Evolutionary conservation across 1,284 basidiomycete genomes (phyloP).

Genomic region (Ganoderma sinense): DNA sequence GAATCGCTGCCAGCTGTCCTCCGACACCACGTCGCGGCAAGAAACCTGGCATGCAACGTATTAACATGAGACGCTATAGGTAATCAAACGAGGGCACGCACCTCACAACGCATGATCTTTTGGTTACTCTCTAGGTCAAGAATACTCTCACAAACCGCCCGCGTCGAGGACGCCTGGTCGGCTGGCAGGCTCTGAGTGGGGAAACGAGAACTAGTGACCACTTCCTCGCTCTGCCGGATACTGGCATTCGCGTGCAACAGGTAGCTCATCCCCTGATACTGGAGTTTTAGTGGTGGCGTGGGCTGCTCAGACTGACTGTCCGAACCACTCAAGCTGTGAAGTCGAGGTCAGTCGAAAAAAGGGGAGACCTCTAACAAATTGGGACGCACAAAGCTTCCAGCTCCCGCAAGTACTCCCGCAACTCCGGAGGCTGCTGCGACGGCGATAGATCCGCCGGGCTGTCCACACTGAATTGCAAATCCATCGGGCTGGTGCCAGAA

Average conservation of each 20-base stretch:
- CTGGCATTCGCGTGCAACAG: conserved; percentile 57
- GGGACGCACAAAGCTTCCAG: conserved; percentile 49
- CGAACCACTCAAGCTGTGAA: conserved; percentile 42
- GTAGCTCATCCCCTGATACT: conserved; percentile 50
- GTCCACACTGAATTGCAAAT: conserved; percentile 48
- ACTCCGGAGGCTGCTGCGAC: conserved; percentile 43
- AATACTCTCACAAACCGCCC: conserved; percentile 39
- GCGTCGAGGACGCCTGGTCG: conserved; percentile 11
- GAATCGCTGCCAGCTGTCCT: conserved; percentile 59
- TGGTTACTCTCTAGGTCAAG: conserved; percentile 65
- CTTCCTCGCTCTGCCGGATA: conserved; percentile 55
- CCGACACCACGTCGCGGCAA: conserved; percentile 48
- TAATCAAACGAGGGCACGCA: conserved; percentile 35
- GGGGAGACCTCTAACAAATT: neutral
- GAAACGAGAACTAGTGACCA: conserved; percentile 25
- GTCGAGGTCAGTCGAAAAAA: neutral
- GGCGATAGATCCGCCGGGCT: conserved; percentile 36
- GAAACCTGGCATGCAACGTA: conserved; percentile 48
- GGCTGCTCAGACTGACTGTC: conserved; percentile 47
- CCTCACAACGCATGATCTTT: conserved; percentile 62
- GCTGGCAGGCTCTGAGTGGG: neutral
- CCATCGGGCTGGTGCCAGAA: conserved; percentile 38
- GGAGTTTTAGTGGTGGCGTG: conserved; percentile 59
- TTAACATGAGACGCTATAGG: conserved; percentile 7
- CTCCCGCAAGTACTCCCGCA: conserved; percentile 51